Percentiles rank a stretch among this genome's conserved stretches.
These are phyloP conservation scores for Exophiala mesophila DNA, from an alignment of 2,329 filamentous ascomycete genomes.

Conservation along the genomic window DNA sequence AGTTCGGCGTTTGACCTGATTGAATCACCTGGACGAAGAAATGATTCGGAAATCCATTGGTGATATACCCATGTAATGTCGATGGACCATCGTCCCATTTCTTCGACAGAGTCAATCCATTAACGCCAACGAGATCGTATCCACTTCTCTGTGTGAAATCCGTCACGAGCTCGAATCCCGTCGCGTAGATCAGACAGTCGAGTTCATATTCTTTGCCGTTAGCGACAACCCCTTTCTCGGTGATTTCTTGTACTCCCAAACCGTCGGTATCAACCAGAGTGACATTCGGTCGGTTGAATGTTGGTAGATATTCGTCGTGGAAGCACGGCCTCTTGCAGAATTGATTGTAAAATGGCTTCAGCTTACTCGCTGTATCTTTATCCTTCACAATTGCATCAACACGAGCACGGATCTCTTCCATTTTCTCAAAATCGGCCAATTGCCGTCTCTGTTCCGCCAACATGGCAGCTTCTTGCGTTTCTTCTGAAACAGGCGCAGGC, in stretches of 20 bases:
- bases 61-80: constrained; percentile 9
- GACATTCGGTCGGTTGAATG: constrained; percentile 58
- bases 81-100: constrained; percentile 23
- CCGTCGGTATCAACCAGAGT: constrained; percentile 56
- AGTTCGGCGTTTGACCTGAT: constrained; percentile 3
- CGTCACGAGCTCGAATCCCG: constrained; percentile 35
- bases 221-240: constrained; percentile 44
- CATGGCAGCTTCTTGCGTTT: not conserved
- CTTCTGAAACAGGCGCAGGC: not conserved
- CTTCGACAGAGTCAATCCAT: constrained; percentile 21
- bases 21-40: constrained; percentile 5
- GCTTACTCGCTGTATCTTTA: constrained; percentile 44
- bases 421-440: constrained; percentile 13
- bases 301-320: constrained; percentile 54
- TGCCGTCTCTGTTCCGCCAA: constrained; percentile 3
- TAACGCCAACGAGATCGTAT: constrained; percentile 24
- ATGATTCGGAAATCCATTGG: constrained; percentile 10
- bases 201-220: constrained; percentile 45
- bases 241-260: constrained; percentile 46
- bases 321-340: constrained; percentile 63
- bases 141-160: constrained; percentile 8
- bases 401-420: constrained; percentile 40
- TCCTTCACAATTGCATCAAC: constrained; percentile 49
- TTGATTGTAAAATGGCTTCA: constrained; percentile 56
- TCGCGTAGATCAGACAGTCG: constrained; percentile 46